Evolutionary conservation across 2,329 filamentous ascomycete genomes (phyloP).

Genomic region (Exophiala sp.): DNA sequence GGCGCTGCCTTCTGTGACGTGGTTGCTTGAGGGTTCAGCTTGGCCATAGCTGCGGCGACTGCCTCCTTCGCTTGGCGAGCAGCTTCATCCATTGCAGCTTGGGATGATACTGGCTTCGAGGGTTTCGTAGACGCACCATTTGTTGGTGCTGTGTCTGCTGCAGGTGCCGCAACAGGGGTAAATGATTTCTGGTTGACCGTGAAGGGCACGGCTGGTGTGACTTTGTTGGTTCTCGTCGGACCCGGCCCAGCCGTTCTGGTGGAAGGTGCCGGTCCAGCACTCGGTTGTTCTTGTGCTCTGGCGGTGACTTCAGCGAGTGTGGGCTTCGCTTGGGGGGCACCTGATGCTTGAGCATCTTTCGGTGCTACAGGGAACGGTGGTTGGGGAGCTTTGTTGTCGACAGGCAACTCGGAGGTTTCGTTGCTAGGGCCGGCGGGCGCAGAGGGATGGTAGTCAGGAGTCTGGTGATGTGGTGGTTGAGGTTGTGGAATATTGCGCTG

Average conservation of each 20-base stretch:
- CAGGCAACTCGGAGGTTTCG: constrained; percentile 43
- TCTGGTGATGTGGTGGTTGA: constrained; percentile 31
- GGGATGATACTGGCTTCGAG: constrained; percentile 24
- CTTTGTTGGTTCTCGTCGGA: constrained; percentile 39
- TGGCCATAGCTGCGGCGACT: constrained; percentile 52
- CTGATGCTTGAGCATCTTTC: constrained; percentile 25
- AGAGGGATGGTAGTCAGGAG: constrained; percentile 23
- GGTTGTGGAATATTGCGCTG: constrained; percentile 35
- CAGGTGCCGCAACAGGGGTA: constrained; percentile 33
- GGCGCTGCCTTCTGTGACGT: constrained; percentile 34
- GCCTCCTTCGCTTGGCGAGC: constrained; percentile 49
- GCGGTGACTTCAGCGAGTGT: constrained; percentile 27
- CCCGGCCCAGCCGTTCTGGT: constrained; percentile 23
- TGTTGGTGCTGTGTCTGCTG: constrained; percentile 31
- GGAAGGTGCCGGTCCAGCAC: constrained; percentile 23
- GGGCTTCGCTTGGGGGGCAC: constrained; percentile 26
- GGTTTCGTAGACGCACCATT: constrained; percentile 30
- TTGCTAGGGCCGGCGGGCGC: constrained; percentile 33
- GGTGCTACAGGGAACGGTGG: constrained; percentile 33
- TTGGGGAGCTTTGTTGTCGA: constrained; percentile 38
- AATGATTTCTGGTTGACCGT: constrained; percentile 35
- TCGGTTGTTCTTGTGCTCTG: constrained; percentile 18
- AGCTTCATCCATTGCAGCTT: constrained; percentile 44
- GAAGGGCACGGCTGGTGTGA: constrained; percentile 46
- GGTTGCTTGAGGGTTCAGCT: constrained; percentile 35